Conservation (phyloP, 2,329 filamentous ascomycete species). For the Zymoseptoria ardabiliae region DNA sequence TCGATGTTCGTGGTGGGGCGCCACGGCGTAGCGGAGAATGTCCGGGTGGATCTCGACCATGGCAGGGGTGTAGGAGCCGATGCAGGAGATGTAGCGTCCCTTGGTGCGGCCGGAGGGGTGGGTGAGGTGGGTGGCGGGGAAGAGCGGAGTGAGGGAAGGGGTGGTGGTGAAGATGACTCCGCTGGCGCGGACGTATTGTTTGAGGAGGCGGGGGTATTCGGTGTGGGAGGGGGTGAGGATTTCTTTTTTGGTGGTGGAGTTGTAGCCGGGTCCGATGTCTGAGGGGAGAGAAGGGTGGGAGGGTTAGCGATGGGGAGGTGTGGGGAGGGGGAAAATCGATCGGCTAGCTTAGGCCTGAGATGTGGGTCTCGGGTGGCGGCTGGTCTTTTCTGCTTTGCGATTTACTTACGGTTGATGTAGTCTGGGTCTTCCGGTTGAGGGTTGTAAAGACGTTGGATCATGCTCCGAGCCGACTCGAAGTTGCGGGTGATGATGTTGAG, state of each 20-base stretch:
- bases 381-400: no score
- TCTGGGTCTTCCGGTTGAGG: slow-evolving; percentile 32
- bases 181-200: slow-evolving; percentile 61
- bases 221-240: slow-evolving; percentile 63
- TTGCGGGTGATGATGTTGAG: slow-evolving; percentile 77
- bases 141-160: slow-evolving; percentile 65
- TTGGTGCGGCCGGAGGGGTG: slow-evolving; percentile 62
- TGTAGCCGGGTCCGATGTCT: slow-evolving; percentile 32
- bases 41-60: slow-evolving; percentile 82
- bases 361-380: no score
- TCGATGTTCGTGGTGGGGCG: slow-evolving; percentile 42
- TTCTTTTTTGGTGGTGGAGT: slow-evolving; percentile 52
- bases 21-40: slow-evolving; percentile 59
- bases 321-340: no score
- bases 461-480: slow-evolving; percentile 51
- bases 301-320: no score
- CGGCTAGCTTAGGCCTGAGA: no score
- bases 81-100: slow-evolving; percentile 63
- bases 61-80: slow-evolving; percentile 61
- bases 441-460: slow-evolving; percentile 50
- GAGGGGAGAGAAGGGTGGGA: no score
- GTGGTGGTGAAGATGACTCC: slow-evolving; percentile 89
- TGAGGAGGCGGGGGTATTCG: slow-evolving; percentile 60
- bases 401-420: slow-evolving; percentile 27
- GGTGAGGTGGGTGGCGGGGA: slow-evolving; percentile 66